A percentile compares a stretch with the other conserved stretches of the same genome.
Conservation (phyloP, 2,329 filamentous ascomycete genomes). For the Huntiella abstrusa region DNA sequence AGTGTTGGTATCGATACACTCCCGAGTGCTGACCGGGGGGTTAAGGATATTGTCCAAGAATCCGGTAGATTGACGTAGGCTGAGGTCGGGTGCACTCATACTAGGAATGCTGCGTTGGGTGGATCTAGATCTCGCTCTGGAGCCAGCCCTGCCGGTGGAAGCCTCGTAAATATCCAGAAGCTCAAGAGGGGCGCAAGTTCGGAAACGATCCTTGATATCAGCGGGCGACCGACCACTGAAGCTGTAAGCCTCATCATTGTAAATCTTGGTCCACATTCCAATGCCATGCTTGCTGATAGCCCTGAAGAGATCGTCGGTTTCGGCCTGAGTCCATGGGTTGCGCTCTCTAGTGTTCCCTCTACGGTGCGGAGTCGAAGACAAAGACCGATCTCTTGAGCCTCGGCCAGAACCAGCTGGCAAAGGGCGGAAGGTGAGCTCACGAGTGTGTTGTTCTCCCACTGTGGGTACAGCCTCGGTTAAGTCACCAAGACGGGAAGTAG, state of each 20-base stretch:
- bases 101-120: not conserved
- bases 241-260: constrained; percentile 39
- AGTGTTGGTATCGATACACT: not conserved
- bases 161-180: constrained; percentile 18
- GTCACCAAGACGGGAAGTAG: not conserved
- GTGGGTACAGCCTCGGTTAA: not conserved
- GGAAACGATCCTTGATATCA: constrained; percentile 46
- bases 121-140: not conserved
- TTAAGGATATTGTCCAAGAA: constrained; percentile 8
- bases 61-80: not conserved
- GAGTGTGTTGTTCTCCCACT: not conserved
- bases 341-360: constrained; percentile 34
- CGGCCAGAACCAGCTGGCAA: not conserved
- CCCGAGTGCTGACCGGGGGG: not conserved
- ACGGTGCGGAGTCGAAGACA: constrained; percentile 20
- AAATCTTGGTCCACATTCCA: constrained; percentile 45
- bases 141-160: not conserved
- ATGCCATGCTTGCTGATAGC: constrained; percentile 45
- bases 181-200: constrained; percentile 46
- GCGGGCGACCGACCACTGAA: constrained; percentile 44
- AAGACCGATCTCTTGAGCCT: not conserved
- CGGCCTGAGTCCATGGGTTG: constrained; percentile 45
- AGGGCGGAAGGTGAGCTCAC: not conserved
- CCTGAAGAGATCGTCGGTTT: constrained; percentile 41
- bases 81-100: not conserved